Evolutionary conservation across 164 flowering plant genomes (phyloP).

Genomic region (Aristolochia contorta): DNA sequence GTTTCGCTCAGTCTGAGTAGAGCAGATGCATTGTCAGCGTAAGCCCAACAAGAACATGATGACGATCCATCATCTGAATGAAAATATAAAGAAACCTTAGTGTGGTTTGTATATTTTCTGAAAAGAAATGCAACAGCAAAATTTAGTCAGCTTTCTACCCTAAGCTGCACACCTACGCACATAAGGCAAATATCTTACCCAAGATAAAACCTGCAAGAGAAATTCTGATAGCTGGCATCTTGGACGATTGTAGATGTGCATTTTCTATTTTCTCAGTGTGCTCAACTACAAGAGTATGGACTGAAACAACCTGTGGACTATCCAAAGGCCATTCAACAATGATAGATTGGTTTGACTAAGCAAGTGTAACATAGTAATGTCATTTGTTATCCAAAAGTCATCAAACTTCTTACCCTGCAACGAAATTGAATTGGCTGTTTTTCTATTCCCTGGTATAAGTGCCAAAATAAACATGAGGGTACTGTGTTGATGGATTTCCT

Average conservation of each 20-base stretch:
- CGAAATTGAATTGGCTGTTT: constrained; percentile 24
- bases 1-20: constrained; percentile 42
- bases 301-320: constrained; percentile 48
- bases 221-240: constrained; percentile 24
- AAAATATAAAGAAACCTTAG: neutral
- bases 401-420: constrained; percentile 45
- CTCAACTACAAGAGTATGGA: constrained; percentile 45
- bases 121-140: neutral
- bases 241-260: constrained; percentile 5
- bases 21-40: constrained; percentile 50
- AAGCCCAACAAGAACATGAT: constrained; percentile 69
- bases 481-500: constrained; percentile 9
- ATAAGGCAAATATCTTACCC: constrained; percentile 25
- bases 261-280: constrained; percentile 8
- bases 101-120: too few species aligned
- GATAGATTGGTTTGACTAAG: neutral
- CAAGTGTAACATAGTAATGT: neutral
- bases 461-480: constrained; percentile 36
- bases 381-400: neutral
- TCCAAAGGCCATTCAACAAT: neutral
- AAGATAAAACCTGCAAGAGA: constrained; percentile 69
- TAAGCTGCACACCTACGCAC: too few species aligned
- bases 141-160: neutral
- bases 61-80: constrained; percentile 73
- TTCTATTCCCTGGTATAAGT: constrained; percentile 21